Base-by-base conservation (phyloP, 108 stramenopile species). In the Pelagomonas calceolata region DNA sequence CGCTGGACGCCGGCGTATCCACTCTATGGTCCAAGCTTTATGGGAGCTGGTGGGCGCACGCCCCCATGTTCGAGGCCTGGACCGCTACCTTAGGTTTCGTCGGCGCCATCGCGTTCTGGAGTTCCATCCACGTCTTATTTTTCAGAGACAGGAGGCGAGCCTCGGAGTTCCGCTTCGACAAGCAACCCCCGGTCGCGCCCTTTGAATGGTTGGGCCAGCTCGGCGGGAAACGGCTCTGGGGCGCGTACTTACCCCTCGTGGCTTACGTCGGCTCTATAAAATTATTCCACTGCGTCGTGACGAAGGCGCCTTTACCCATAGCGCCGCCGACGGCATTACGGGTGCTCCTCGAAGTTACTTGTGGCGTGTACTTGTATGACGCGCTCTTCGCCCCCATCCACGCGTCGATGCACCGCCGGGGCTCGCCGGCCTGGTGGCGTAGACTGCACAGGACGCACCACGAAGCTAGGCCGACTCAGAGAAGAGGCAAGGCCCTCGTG, bases 321-420 rank as follows among this genome's bases (percentile, higher is more conserved):
- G n/a, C 64, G 43, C 73, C 81, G 37, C 81, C 81, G n/a, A 66
- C 77, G 46, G 71, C 75, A n/a, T 73, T 75, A 0, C 72, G 64
- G 14, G 43, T 81, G n/a, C 51, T 69, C 30, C 31, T 66, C 26
- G 81, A 81, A 67, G n/a, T 70, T 9, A 12, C 68, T 16, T 78
- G 73, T 51, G 81, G 81, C 18, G 36, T 81, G 29, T 45, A 64
- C 39, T 36, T 75, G 44, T 81, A 81, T 65, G 81, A 81, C 73
- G 45, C 78, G 30, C 63, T 46, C 63, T 78, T 81, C 63, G 68
- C 68, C 36, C 75, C 74, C 30, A 71, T 81, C 39, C 81, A 81
- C 64, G 70, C 39, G 32, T 36, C 75, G 31, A 71, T 78, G 74
- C 81, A 81, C 70, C 44, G 68, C 18, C 16, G 29, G 7, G 0